These are phyloP conservation scores for Puccinia novopanici DNA, from an alignment of 1,284 basidiomycete species.

Conservation along the genomic window DNA sequence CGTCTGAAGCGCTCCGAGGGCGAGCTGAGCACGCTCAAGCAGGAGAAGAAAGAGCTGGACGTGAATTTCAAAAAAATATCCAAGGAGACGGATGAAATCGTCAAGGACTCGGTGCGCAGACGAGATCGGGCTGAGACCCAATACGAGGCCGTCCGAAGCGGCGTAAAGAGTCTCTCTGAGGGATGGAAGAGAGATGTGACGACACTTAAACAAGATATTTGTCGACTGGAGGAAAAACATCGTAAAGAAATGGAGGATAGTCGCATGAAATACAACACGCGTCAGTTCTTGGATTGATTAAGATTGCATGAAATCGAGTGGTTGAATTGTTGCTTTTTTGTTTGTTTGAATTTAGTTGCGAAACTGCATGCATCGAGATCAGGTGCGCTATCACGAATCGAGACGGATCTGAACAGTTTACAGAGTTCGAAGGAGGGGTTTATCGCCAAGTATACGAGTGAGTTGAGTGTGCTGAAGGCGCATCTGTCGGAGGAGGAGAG, in stretches of 20 bases:
- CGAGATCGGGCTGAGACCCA: conserved; percentile 54
- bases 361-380: conserved; percentile 50
- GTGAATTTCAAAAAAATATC: conserved; percentile 51
- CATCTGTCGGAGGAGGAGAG: conserved; percentile 12
- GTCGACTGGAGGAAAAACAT: conserved; percentile 47
- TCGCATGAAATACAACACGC: conserved; percentile 50
- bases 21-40: conserved; percentile 52
- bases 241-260: conserved; percentile 49
- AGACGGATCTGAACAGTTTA: conserved; percentile 26
- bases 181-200: conserved; percentile 49
- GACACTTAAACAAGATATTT: conserved; percentile 22
- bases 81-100: conserved; percentile 56
- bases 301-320: too few species aligned
- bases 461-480: conserved; percentile 23
- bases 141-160: conserved; percentile 52
- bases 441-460: conserved; percentile 19
- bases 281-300: conserved; percentile 10
- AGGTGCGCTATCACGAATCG: conserved; percentile 41
- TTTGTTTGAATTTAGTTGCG: conserved; percentile 24
- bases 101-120: conserved; percentile 55
- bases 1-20: conserved; percentile 58
- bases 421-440: conserved; percentile 40
- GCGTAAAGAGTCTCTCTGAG: conserved; percentile 51
- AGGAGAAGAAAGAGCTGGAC: conserved; percentile 51
- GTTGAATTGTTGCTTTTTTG: conserved; percentile 2